Percentiles rank a stretch among this genome's conserved stretches.
Evolutionary conservation across 2,329 filamentous ascomycete genomes (phyloP).

Genomic region (Cercospora sp.): DNA sequence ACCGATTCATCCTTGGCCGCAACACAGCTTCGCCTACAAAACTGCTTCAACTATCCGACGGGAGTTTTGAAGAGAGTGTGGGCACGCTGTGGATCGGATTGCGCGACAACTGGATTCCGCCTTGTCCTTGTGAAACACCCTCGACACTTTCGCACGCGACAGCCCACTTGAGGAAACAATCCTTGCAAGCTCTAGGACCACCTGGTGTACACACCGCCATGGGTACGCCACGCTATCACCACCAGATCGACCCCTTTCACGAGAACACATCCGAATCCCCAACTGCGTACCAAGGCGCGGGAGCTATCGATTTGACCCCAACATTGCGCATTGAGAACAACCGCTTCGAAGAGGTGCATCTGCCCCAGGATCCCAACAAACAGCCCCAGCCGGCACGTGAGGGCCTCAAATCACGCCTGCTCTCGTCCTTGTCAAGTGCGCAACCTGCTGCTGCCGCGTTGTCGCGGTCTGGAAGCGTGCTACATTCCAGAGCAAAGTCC

Average conservation of each 20-base stretch:
- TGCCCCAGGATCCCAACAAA: constrained; percentile 18
- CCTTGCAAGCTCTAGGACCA: constrained; percentile 1
- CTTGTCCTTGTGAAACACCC: constrained; percentile 2
- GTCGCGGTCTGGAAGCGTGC: constrained; percentile 31
- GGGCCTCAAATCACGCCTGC: constrained; percentile 31
- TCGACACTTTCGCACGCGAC: not conserved
- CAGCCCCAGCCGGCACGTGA: constrained; percentile 23
- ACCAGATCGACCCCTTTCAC: constrained; percentile 15
- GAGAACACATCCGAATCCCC: constrained; percentile 7
- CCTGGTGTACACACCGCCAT: constrained; percentile 13
- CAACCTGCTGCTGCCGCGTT: constrained; percentile 35
- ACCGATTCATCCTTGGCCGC: constrained; percentile 1
- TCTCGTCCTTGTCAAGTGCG: constrained; percentile 32
- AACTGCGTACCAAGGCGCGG: constrained; percentile 31
- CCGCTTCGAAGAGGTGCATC: constrained; percentile 11
- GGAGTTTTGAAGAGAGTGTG: not conserved
- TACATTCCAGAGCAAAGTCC: constrained; percentile 37
- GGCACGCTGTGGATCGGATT: not conserved
- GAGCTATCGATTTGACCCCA: constrained; percentile 23
- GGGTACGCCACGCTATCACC: constrained; percentile 12
- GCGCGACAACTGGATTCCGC: not conserved
- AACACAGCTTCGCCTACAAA: not conserved
- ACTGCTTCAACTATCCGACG: not conserved
- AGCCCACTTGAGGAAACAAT: not conserved
- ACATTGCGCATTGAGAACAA: constrained; percentile 13